Conservation (phyloP, 257 asterid genomes). For the Capsicum rhomboideum region DNA sequence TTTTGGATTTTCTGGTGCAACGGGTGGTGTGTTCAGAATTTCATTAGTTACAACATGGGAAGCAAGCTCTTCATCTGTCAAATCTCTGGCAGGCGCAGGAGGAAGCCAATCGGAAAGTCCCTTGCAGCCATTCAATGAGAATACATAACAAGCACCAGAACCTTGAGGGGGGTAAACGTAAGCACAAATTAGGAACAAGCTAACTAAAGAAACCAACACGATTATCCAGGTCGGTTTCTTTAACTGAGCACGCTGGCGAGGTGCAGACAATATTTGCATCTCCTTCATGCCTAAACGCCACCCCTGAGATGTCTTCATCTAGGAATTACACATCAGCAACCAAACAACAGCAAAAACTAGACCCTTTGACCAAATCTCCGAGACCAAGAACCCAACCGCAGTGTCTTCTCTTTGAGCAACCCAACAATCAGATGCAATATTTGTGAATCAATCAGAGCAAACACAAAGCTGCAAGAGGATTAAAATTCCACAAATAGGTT, state of each 20-base stretch:
- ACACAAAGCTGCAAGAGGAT: background rate
- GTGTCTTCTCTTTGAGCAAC: background rate
- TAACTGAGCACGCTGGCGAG: slow-evolving; percentile 79
- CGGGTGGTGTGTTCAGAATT: slow-evolving; percentile 52
- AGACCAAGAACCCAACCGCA: background rate
- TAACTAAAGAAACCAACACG: slow-evolving; percentile 71
- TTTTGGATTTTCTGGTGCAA: slow-evolving; percentile 45
- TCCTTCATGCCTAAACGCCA: slow-evolving; percentile 91
- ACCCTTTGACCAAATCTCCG: background rate
- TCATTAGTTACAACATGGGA: slow-evolving; percentile 85
- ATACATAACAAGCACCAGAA: slow-evolving; percentile 78
- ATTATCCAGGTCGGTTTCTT: slow-evolving; percentile 96
- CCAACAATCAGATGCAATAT: background rate
- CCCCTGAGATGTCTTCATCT: slow-evolving; percentile 79
- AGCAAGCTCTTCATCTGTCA: slow-evolving; percentile 80
- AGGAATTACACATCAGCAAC: slow-evolving; percentile 42
- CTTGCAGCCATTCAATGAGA: slow-evolving; percentile 77
- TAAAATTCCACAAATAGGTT: background rate
- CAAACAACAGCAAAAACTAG: background rate
- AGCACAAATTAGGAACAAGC: slow-evolving; percentile 81
- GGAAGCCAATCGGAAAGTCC: slow-evolving; percentile 75
- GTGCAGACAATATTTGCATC: slow-evolving; percentile 59
- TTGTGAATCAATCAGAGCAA: background rate
- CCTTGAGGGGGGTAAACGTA: slow-evolving; percentile 83
- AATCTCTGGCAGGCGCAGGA: slow-evolving; percentile 66